Conservation (phyloP, 441 rosid species). For the Euphorbia corollata region DNA sequence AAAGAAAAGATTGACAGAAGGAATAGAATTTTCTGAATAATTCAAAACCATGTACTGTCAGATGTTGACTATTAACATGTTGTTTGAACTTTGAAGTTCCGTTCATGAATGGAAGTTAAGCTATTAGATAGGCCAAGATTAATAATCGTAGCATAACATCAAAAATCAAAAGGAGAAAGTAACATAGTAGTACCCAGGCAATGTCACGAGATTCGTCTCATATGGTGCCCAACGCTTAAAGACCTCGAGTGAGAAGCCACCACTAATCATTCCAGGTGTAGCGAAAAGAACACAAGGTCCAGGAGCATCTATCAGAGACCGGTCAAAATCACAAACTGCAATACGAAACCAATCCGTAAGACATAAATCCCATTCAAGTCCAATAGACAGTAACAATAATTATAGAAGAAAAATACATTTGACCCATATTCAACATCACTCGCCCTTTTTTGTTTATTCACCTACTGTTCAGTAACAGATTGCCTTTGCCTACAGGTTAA, state of each 20-base stretch:
- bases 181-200: slow-evolving; percentile 64
- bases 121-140: background rate
- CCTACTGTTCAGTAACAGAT: background rate
- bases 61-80: background rate
- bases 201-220: slow-evolving; percentile 62
- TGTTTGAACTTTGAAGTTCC: background rate
- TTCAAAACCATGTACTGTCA: background rate
- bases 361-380: slow-evolving; percentile 1
- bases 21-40: background rate
- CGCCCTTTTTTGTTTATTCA: background rate
- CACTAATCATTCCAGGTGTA: slow-evolving; percentile 95
- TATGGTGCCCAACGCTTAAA: slow-evolving; percentile 95
- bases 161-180: slow-evolving; percentile 10
- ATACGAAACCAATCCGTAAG: slow-evolving; percentile 19
- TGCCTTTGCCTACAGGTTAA: too few species aligned
- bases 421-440: background rate
- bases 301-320: slow-evolving; percentile 68
- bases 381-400: background rate
- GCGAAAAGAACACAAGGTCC: slow-evolving; percentile 99
- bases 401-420: background rate
- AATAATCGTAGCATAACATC: background rate
- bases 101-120: slow-evolving; percentile 5
- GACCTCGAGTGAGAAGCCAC: slow-evolving; percentile 91
- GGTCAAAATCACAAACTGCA: slow-evolving; percentile 73
- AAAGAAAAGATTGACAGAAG: too few species aligned